Evolutionary conservation across 2,329 filamentous ascomycete species (phyloP), one percentile per base, ranked within the genome.

Genomic region (Ceratocystis eucalypticola): DNA sequence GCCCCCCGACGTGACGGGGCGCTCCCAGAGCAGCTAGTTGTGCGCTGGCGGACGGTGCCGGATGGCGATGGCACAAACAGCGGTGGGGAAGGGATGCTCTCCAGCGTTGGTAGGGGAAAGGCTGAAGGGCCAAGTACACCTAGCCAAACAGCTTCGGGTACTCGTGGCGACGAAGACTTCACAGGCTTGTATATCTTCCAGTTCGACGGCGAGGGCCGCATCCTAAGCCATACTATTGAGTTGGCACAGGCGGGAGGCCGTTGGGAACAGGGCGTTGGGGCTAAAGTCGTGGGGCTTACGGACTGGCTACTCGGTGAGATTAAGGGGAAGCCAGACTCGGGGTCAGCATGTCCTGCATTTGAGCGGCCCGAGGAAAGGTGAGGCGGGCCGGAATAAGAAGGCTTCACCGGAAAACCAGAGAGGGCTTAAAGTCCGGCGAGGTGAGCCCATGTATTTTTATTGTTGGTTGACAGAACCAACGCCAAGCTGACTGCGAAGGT

Each of bases 141-240:
- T 75, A 37, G 70, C 70, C 3, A 53, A n/a, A 15, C 48, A 25
- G 3, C 48, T 20, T 8, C 48, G 7, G 15, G 48, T 25, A 15
- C 20, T 20, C 48, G 69, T 71, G 22, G 73, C 71, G 50, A 65
- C 2, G 87, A 89, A 72, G 88, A 92, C 72, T 97, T 97, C 71
- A 89, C 86, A 1, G 94, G 94, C 0, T 76, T 97, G 10, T 99
- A 97, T 76, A 87, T 96, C 68, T 99, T 99, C 74, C 90, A 96
- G 70, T 99, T 99, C 74, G 94, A 97, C 73, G 81, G 85, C 61
- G 83, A 96, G 71, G 94, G 94, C 1, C 82, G 91, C 69, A 85
- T 99, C 45, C 76, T 88, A 61, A 91, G 85, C 70, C 94, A 97
- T 75, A 96, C 90, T 0, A 97, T 99, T 72, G 94, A 99, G 76